Conservation (phyloP, 208 protist genomes). For the Wallacemonas sp. region DNA sequence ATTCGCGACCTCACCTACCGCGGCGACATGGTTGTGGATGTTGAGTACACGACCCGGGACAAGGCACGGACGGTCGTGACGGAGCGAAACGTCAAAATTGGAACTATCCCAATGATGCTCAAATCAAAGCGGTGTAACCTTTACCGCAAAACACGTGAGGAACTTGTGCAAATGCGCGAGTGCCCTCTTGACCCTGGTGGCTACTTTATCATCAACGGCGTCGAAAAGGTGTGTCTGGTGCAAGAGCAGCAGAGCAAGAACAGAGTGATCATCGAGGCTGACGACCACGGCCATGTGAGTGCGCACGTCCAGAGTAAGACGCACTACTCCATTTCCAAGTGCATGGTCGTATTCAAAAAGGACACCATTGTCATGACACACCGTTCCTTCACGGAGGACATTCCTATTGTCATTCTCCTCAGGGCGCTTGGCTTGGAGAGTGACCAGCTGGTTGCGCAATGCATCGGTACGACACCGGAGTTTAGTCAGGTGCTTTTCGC, state of each 20-base stretch:
- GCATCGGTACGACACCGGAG: conserved; percentile 92
- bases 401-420: conserved; percentile 97
- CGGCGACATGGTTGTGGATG: conserved; percentile 85
- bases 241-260: conserved; percentile 98
- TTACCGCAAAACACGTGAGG: conserved; percentile 79
- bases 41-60: conserved; percentile 81
- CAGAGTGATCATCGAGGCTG: conserved; percentile 96
- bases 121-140: conserved; percentile 97
- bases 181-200: conserved; percentile 99
- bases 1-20: conserved; percentile 96
- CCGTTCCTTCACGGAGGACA: conserved; percentile 98
- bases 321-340: conserved; percentile 96
- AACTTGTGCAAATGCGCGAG: conserved; percentile 96
- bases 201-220: conserved; percentile 99
- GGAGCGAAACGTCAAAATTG: conserved; percentile 93
- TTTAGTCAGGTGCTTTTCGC: conserved; percentile 94
- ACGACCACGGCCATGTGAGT: conserved; percentile 81
- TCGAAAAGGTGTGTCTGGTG: conserved; percentile 98
- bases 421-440: conserved; percentile 98
- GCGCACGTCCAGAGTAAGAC: conserved; percentile 90
- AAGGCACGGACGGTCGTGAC: conserved; percentile 54
- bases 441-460: conserved; percentile 99
- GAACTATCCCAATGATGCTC: conserved; percentile 99
- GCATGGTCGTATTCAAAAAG: conserved; percentile 93
- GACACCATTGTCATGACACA: conserved; percentile 96